Conservation (phyloP, 306 rosid genomes). For the Trifolium pratense region DNA sequence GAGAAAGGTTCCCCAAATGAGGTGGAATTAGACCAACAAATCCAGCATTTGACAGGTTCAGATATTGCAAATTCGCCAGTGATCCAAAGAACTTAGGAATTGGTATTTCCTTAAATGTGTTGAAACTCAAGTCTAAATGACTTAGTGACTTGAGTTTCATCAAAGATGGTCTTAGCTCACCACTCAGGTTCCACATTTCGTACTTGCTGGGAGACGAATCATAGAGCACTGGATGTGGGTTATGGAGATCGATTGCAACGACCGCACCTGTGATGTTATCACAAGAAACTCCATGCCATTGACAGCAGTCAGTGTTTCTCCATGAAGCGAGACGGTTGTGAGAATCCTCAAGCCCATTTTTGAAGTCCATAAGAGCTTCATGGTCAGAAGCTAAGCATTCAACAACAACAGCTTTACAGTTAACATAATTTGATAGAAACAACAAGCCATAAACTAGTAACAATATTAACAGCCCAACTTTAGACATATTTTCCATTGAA, state of each 20-base stretch:
- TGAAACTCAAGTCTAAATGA: constrained; percentile 56
- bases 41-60: constrained; percentile 53
- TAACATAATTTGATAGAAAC: constrained; percentile 5
- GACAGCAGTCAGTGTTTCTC: constrained; percentile 49
- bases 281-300: constrained; percentile 53
- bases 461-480: constrained; percentile 1
- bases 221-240: constrained; percentile 19
- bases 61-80: constrained; percentile 48
- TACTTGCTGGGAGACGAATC: constrained; percentile 28
- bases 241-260: constrained; percentile 48
- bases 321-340: constrained; percentile 44
- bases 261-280: constrained; percentile 47
- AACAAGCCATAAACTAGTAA: constrained; percentile 18
- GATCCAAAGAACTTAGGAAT: constrained; percentile 49
- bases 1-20: constrained; percentile 48
- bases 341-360: constrained; percentile 52
- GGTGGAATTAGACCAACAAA: constrained; percentile 45
- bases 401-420: background rate
- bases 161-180: constrained; percentile 52
- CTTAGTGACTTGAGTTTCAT: constrained; percentile 47
- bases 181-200: constrained; percentile 48
- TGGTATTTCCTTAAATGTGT: constrained; percentile 42
- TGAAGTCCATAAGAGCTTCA: constrained; percentile 53
- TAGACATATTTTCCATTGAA: constrained; percentile 29
- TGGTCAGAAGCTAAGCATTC: constrained; percentile 38